phyloP scores from a whole-genome alignment of 2,329 filamentous ascomycete species.

The Talaromyces sp. region DNA sequence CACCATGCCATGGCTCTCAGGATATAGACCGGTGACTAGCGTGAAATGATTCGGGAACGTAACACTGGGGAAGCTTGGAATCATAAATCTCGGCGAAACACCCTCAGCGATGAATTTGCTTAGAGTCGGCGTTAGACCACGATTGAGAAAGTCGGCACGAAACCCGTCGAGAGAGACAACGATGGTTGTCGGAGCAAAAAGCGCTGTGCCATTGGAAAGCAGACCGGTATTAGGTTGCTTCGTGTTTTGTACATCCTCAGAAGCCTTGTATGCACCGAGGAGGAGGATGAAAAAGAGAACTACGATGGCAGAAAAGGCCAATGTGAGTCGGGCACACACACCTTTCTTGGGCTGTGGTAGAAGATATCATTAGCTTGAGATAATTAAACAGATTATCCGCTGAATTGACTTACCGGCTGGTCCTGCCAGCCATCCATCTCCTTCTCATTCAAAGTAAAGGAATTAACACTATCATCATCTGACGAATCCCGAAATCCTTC shows the following conservation, averaged over 20 bases:
- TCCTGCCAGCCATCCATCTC: constrained; percentile 29
- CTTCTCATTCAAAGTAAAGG: constrained; percentile 48
- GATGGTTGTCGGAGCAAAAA: constrained; percentile 88
- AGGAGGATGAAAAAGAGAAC: constrained; percentile 53
- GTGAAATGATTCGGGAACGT: constrained; percentile 98
- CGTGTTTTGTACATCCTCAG: constrained; percentile 23
- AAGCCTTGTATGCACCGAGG: constrained; percentile 54
- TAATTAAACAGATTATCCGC: background rate
- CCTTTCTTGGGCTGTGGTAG: constrained; percentile 18
- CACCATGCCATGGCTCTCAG: constrained; percentile 87
- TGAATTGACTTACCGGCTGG: constrained; percentile 18
- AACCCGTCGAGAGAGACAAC: constrained; percentile 94
- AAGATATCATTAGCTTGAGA: background rate
- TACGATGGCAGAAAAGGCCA: constrained; percentile 43
- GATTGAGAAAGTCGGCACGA: constrained; percentile 83
- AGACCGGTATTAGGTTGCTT: constrained; percentile 18
- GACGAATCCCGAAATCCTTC: constrained; percentile 62
- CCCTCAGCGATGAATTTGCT: constrained; percentile 74
- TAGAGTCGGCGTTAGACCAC: constrained; percentile 76
- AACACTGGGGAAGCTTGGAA: constrained; percentile 88
- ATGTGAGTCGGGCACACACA: constrained; percentile 28
- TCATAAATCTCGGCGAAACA: constrained; percentile 87
- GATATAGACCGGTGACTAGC: constrained; percentile 83
- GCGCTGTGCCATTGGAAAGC: constrained; percentile 73
- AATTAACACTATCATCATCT: constrained; percentile 56